Conservation (phyloP, 2,329 filamentous ascomycete genomes). For the Cladorrhinum sp. region DNA sequence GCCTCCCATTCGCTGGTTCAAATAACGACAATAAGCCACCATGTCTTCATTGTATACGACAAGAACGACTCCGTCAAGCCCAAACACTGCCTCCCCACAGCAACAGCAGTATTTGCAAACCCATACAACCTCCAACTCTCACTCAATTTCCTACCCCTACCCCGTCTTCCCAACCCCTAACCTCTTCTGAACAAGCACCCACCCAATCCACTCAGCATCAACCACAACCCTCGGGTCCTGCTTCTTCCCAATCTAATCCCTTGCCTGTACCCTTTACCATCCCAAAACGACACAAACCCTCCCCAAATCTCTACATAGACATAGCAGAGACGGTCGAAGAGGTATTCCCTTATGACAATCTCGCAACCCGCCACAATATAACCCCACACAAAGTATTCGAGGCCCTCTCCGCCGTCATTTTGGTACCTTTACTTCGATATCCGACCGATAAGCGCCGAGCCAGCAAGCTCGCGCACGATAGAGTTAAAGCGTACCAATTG, state of each 20-base stretch:
- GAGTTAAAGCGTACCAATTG: neutral
- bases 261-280: neutral
- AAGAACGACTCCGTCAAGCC: slow-evolving; percentile 5
- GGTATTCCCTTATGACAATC: slow-evolving; percentile 43
- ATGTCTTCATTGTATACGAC: slow-evolving; percentile 13
- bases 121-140: neutral
- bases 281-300: slow-evolving; percentile 35
- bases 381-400: slow-evolving; percentile 44
- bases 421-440: slow-evolving; percentile 46
- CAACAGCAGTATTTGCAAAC: neutral
- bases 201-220: too few species aligned
- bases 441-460: slow-evolving; percentile 35
- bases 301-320: slow-evolving; percentile 42
- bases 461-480: neutral
- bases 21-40: neutral
- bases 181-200: neutral
- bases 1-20: neutral
- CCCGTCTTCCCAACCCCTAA: neutral
- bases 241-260: neutral
- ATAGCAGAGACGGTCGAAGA: slow-evolving; percentile 48
- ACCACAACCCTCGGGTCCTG: too few species aligned
- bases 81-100: neutral
- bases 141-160: neutral
- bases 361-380: slow-evolving; percentile 44
- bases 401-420: slow-evolving; percentile 46